Evolutionary conservation across 306 rosid genomes (phyloP).

Genomic region (Malus orientalis): DNA sequence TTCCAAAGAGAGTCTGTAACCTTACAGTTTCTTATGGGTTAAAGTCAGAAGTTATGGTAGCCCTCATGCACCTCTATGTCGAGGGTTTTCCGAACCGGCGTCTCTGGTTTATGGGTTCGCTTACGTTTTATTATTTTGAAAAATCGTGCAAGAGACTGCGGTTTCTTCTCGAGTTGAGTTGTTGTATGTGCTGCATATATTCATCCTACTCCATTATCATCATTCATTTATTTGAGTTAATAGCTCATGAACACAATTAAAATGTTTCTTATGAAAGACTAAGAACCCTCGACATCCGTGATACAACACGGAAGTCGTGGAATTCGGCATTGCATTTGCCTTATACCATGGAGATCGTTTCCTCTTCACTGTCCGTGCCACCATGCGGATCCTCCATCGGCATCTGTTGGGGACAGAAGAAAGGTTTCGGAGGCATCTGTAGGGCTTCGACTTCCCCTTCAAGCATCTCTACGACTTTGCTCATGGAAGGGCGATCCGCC

Average conservation of each 20-base stretch:
- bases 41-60: not conserved
- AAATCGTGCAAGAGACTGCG: not conserved
- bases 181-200: not conserved
- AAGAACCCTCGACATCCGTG: not conserved
- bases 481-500: constrained; percentile 23
- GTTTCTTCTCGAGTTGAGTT: not conserved
- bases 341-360: not conserved
- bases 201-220: not conserved
- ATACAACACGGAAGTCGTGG: not conserved
- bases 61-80: not conserved
- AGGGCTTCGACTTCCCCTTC: constrained; percentile 5
- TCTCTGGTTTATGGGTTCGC: not conserved
- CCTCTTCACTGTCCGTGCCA: not conserved
- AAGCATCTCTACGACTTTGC: constrained; percentile 21
- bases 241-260: not conserved
- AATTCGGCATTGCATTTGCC: not conserved
- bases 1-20: not conserved
- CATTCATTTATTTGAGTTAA: not conserved
- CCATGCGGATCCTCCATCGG: not conserved
- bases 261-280: not conserved
- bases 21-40: not conserved
- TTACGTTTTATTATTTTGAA: not conserved
- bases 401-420: not conserved
- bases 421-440: constrained; percentile 30
- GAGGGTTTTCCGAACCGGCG: not conserved